Percentiles rank a stretch among this genome's conserved stretches.
phyloP scores from a whole-genome alignment of 805 yeast species.

The Naumovozyma castellii region DNA sequence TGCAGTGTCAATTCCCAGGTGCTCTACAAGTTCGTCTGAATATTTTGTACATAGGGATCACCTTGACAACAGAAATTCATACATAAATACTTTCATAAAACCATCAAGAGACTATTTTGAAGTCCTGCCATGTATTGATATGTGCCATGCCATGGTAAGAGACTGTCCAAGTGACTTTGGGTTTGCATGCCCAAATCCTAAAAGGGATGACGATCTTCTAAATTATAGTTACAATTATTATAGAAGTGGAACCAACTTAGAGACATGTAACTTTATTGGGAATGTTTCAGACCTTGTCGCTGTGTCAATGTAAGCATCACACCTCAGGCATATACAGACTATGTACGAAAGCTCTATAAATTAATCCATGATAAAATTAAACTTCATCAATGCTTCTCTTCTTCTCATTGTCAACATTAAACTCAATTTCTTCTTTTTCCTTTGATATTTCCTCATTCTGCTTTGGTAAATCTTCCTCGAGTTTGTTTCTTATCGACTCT shows the following conservation, averaged over 20 bases:
- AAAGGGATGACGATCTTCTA: conserved; percentile 11
- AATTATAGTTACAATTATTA: conserved; percentile 26
- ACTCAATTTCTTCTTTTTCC: not conserved
- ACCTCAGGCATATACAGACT: not conserved
- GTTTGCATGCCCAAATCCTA: conserved; percentile 59
- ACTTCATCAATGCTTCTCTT: conserved; percentile 13
- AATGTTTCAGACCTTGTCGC: conserved; percentile 8
- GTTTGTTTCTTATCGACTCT: not conserved
- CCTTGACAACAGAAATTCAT: conserved; percentile 49
- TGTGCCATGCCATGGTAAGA: conserved; percentile 68
- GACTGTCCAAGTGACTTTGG: conserved; percentile 76
- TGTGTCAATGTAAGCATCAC: not conserved
- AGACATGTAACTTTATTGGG: conserved; percentile 38
- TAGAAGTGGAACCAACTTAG: conserved; percentile 12
- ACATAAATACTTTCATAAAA: conserved; percentile 43
- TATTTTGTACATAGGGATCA: conserved; percentile 40
- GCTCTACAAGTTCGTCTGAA: conserved; percentile 43
- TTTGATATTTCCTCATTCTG: not conserved
- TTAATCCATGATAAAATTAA: not conserved
- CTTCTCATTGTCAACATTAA: conserved; percentile 1
- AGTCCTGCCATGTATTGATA: conserved; percentile 74
- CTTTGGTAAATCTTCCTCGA: not conserved
- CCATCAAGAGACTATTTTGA: conserved; percentile 61
- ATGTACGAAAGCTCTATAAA: not conserved
- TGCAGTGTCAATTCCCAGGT: conserved; percentile 78